Percentiles rank a stretch among this genome's conserved stretches.
These are phyloP conservation scores for Tetraselmis chui DNA, from an alignment of 139 green algal species.

Conservation along the genomic window DNA sequence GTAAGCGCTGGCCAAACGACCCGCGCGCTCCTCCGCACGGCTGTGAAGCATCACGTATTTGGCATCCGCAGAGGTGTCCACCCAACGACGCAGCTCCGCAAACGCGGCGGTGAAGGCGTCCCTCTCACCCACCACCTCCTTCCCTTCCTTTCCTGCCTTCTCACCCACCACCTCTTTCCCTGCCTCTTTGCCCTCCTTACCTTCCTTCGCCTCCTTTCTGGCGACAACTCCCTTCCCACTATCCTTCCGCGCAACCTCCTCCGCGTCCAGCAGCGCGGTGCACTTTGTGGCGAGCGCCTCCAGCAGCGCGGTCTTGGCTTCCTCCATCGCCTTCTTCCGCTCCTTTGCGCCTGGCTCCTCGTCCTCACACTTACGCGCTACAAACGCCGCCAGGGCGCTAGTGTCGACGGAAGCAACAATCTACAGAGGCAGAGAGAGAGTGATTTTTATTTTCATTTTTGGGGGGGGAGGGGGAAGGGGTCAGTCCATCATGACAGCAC, in stretches of 20 bases:
- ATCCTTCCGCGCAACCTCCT: constrained; percentile 7
- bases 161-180: not conserved
- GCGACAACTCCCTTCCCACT: constrained; percentile 5
- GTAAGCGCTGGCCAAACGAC: constrained; percentile 28
- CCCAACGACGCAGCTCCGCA: constrained; percentile 53
- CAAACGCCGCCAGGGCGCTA: constrained; percentile 34
- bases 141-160: constrained; percentile 4
- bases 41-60: constrained; percentile 54
- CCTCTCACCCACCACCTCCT: constrained; percentile 15
- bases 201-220: too few relatives aligned
- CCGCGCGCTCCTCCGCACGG: constrained; percentile 33
- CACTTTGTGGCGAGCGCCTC: constrained; percentile 54
- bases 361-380: constrained; percentile 48
- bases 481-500: constrained; percentile 30
- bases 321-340: constrained; percentile 42
- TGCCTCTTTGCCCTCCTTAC: not conserved
- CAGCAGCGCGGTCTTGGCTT: constrained; percentile 49
- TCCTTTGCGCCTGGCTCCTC: constrained; percentile 40
- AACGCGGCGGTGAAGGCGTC: not conserved
- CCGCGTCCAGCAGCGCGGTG: constrained; percentile 39
- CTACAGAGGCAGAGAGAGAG: too few relatives aligned
- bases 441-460: too few relatives aligned
- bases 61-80: constrained; percentile 43
- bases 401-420: constrained; percentile 52
- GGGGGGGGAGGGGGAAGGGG: too few relatives aligned